A percentile compares a stretch with the other conserved stretches of the same genome.
Evolutionary conservation across 345 rosid genomes (phyloP).

Genomic region (Bruguiera gymnorhiza): DNA sequence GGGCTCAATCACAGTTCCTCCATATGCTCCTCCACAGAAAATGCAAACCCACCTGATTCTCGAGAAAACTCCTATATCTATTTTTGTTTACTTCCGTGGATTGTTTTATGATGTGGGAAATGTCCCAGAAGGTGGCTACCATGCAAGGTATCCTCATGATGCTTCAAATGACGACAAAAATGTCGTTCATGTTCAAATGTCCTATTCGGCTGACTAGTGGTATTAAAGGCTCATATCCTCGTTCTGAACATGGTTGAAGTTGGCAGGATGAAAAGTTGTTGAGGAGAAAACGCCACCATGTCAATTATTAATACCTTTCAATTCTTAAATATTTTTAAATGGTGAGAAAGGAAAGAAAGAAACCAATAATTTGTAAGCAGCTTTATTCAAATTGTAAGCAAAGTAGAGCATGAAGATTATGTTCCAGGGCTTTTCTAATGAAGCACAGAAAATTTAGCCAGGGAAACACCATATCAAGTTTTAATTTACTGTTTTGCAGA

Average conservation of each 20-base stretch:
- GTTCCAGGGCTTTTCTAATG: background rate
- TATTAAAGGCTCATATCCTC: background rate
- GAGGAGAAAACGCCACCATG: too few relatives aligned
- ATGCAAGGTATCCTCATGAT: conserved; percentile 61
- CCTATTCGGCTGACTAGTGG: background rate
- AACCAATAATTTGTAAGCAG: too few relatives aligned
- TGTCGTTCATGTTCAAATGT: background rate
- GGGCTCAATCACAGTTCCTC: conserved; percentile 88
- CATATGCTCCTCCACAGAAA: conserved; percentile 93
- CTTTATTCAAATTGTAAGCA: too few relatives aligned
- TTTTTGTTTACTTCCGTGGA: conserved; percentile 93
- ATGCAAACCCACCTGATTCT: conserved; percentile 84
- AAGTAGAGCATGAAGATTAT: too few relatives aligned
- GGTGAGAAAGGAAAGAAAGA: too few relatives aligned
- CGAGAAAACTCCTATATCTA: conserved; percentile 69
- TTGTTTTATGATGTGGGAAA: conserved; percentile 89
- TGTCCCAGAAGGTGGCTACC: conserved; percentile 96
- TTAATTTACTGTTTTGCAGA: conserved; percentile 34
- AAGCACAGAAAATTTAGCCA: background rate
- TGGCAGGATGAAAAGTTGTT: background rate
- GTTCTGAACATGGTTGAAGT: background rate
- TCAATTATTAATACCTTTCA: background rate
- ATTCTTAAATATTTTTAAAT: too few relatives aligned
- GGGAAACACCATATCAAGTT: too few relatives aligned
- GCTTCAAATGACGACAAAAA: background rate